These are phyloP conservation scores for Cordyceps pruinosa DNA, from an alignment of 2,329 filamentous ascomycete species.

Conservation along the genomic window DNA sequence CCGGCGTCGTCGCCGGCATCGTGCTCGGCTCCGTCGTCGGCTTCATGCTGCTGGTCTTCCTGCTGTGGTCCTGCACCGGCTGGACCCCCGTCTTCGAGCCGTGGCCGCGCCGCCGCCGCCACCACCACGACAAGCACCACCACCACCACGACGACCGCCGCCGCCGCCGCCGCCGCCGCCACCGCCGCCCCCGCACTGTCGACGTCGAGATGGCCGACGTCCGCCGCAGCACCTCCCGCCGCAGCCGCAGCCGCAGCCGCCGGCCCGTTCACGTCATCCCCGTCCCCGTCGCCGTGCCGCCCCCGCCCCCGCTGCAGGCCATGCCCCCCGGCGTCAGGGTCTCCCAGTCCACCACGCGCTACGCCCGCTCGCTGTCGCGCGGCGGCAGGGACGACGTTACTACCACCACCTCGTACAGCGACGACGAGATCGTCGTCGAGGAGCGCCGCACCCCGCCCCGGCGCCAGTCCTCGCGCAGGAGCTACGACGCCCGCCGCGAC, in stretches of 20 bases:
- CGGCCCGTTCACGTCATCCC: no score
- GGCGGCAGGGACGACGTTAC: not conserved
- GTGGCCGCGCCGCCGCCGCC: conserved; percentile 8
- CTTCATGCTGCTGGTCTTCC: conserved; percentile 46
- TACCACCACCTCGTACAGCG: conserved; percentile 18
- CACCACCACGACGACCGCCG: conserved; percentile 5
- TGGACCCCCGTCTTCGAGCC: conserved; percentile 30
- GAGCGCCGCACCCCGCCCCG: conserved; percentile 28
- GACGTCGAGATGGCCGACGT: conserved; percentile 25
- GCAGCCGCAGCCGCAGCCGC: no score
- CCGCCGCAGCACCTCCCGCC: no score
- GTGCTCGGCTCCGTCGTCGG: conserved; percentile 40
- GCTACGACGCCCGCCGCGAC: conserved; percentile 4
- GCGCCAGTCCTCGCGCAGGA: conserved; percentile 13
- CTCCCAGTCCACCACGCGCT: not conserved
- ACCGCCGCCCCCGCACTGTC: conserved; percentile 1
- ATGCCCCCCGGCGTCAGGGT: not conserved
- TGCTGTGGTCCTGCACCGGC: conserved; percentile 44
- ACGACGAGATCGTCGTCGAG: conserved; percentile 34
- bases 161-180: conserved; percentile 13
- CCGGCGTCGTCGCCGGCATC: conserved; percentile 37
- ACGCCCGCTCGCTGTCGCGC: not conserved
- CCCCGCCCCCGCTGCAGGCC: conserved; percentile 10
- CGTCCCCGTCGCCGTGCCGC: conserved; percentile 14
- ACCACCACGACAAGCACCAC: not conserved